A percentile compares a stretch with the other conserved stretches of the same genome.
phyloP scores from a whole-genome alignment of 2,329 filamentous ascomycete species.

The Xylaria sp. region DNA sequence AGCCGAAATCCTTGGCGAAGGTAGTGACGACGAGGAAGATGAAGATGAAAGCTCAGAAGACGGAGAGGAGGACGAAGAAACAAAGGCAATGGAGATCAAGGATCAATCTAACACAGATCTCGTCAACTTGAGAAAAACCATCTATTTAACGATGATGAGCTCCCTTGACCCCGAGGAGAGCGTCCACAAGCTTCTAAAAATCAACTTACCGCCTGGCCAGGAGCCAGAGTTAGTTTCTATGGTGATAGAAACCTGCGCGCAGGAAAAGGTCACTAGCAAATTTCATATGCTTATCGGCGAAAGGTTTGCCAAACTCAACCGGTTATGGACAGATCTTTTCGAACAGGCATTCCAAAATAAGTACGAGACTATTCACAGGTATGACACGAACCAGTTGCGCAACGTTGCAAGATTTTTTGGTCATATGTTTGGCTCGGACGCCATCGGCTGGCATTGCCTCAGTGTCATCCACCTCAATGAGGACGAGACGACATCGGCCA shows the following conservation, averaged over 20 bases:
- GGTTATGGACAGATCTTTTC: conserved; percentile 93
- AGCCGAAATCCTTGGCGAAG: conserved; percentile 93
- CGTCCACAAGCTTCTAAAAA: conserved; percentile 95
- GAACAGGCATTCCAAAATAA: conserved; percentile 91
- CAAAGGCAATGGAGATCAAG: conserved; percentile 92
- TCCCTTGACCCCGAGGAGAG: conserved; percentile 96
- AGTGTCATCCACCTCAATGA: conserved; percentile 90
- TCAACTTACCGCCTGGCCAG: conserved; percentile 86
- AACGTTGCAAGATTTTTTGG: conserved; percentile 97
- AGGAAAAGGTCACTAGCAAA: conserved; percentile 97
- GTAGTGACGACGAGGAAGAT: conserved; percentile 81
- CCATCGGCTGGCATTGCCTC: conserved; percentile 91
- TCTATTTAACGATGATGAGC: conserved; percentile 98
- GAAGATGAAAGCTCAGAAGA: conserved; percentile 76
- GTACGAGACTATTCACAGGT: conserved; percentile 97
- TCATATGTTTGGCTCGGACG: conserved; percentile 87
- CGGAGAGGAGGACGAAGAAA: conserved; percentile 75
- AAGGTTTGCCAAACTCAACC: conserved; percentile 94
- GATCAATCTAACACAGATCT: conserved; percentile 97
- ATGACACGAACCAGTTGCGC: conserved; percentile 92
- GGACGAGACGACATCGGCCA: conserved; percentile 95
- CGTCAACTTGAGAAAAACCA: conserved; percentile 90
- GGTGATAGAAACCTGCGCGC: conserved; percentile 96
- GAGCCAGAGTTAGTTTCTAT: conserved; percentile 94
- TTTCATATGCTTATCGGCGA: conserved; percentile 96